A percentile compares a stretch with the other conserved stretches of the same genome.
Evolutionary conservation across 371 early-diverging fungal species (phyloP).

Genomic region (Chytridium lagenaria): DNA sequence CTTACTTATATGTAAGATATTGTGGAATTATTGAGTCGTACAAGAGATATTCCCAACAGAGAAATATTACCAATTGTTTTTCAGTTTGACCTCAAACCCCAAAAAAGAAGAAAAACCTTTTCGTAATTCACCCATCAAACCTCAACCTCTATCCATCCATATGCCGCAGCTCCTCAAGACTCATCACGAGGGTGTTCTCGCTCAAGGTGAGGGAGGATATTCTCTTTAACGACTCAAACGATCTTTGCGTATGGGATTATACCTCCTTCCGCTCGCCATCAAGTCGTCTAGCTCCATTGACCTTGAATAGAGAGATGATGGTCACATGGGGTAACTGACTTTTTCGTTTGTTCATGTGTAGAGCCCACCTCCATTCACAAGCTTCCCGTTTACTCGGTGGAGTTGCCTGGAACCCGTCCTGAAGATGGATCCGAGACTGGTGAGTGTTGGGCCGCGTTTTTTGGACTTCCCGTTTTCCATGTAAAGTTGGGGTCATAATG

Average conservation of each 20-base stretch:
- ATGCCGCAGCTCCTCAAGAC: constrained; percentile 3
- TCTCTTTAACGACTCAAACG: background rate
- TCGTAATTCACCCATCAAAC: no score
- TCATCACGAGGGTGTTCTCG: constrained; percentile 1
- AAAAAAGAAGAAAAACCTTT: no score
- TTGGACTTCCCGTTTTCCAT: no score
- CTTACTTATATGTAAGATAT: no score
- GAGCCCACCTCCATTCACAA: background rate
- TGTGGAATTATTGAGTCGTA: no score
- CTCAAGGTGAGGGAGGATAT: background rate
- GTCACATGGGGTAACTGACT: background rate
- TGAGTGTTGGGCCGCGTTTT: constrained; percentile 17
- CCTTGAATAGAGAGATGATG: background rate
- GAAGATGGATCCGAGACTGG: constrained; percentile 31
- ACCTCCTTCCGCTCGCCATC: background rate
- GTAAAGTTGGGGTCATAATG: no score
- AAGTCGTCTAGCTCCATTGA: background rate
- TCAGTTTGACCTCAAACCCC: no score
- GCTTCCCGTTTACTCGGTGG: constrained; percentile 22
- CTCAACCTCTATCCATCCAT: no score
- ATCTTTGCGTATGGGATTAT: no score
- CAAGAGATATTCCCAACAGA: no score
- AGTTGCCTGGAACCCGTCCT: constrained; percentile 29
- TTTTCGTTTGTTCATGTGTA: background rate
- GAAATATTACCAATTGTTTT: no score